Evolutionary conservation across 129 eudicot genomes (phyloP).

Genomic region (carrot (Daucus carota)): DNA sequence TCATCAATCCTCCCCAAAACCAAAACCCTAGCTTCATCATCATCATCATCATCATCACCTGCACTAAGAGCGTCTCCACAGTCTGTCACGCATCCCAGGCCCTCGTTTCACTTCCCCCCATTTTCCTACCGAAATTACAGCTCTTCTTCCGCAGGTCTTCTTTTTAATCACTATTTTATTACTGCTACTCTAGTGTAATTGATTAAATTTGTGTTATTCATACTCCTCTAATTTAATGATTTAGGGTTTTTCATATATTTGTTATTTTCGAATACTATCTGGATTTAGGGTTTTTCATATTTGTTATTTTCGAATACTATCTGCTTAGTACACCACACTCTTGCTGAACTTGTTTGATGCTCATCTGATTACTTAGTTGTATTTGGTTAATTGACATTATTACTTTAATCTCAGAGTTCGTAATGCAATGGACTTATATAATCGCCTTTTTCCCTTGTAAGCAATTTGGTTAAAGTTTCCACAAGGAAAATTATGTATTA

Average conservation of each 20-base stretch:
- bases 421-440: background rate
- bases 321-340: background rate
- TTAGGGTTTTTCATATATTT: background rate
- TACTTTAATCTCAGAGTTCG: background rate
- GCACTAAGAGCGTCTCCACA: background rate
- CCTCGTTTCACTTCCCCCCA: slow-evolving; percentile 22
- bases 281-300: background rate
- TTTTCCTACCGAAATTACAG: slow-evolving; percentile 20
- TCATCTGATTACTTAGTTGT: background rate
- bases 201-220: no score
- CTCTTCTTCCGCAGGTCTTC: slow-evolving; percentile 21
- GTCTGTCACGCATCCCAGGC: background rate
- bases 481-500: no score
- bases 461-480: background rate
- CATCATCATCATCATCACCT: background rate
- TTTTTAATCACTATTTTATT: no score
- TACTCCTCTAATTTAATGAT: no score
- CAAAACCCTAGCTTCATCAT: background rate
- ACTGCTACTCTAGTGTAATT: no score
- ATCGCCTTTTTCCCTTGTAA: background rate
- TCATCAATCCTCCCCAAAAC: background rate
- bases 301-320: no score
- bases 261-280: no score
- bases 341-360: background rate
- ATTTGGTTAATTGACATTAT: background rate